Evolutionary conservation across 345 rosid genomes (phyloP).

Genomic region (Sapria himalayana): DNA sequence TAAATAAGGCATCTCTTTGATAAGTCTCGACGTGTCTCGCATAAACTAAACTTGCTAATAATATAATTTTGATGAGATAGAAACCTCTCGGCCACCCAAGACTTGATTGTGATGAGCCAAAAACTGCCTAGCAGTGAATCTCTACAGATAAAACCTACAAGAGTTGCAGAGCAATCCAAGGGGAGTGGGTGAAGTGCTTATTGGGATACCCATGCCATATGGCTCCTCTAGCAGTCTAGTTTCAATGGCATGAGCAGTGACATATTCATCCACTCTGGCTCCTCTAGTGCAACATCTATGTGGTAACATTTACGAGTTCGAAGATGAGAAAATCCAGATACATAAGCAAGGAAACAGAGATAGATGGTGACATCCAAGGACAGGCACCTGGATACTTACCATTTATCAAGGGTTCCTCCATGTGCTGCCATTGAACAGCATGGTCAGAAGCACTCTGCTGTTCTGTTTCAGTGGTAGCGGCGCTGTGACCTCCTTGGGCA

Average conservation of each 20-base stretch:
- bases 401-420: conserved; percentile 17
- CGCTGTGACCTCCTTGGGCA: conserved; percentile 16
- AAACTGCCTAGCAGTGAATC: too few species aligned
- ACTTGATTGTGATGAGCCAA: too few species aligned
- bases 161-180: too few species aligned
- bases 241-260: background rate
- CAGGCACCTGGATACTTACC: conserved; percentile 16
- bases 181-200: too few species aligned
- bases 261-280: background rate
- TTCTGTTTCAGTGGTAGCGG: conserved; percentile 16
- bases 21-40: too few species aligned
- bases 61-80: too few species aligned
- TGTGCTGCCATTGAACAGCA: conserved; percentile 13
- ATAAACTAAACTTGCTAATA: too few species aligned
- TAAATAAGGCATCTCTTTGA: too few species aligned
- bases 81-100: too few species aligned
- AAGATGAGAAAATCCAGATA: background rate
- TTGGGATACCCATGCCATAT: too few species aligned
- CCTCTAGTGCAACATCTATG: too few species aligned
- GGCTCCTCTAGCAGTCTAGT: background rate
- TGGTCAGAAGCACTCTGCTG: conserved; percentile 20
- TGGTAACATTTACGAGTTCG: background rate
- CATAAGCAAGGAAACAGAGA: background rate
- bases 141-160: too few species aligned
- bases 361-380: conserved; percentile 1